Evolutionary conservation across 306 rosid species (phyloP), one percentile per base, ranked within the genome.

Genomic region (Vachellia collinsii): DNA sequence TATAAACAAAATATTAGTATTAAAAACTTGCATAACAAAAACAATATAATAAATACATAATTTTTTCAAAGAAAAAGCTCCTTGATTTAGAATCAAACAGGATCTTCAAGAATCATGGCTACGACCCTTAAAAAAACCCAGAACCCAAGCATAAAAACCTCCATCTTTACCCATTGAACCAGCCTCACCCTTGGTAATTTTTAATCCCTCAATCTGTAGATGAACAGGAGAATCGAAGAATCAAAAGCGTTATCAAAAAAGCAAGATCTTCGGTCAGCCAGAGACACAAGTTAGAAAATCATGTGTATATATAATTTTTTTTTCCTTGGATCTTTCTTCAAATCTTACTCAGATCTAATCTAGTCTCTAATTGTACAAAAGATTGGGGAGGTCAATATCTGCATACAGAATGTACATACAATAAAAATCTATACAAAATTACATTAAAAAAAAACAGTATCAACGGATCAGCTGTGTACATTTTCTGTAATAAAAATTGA

Each of bases 361-460:
- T 70, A 79, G 34, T 29, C 36, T 83, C 74, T 70, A 81, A 34
- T 84, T 81, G 76, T 83, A 89, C 88, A 80, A 82, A 73, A 84
- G 88, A 79, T 77, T 72, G 83, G 79, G 82, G 90, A 87, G 91
- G 83, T 86, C 80, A 79, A 80, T 72, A 38, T 50, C 76, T 80
- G 77, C 85, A 83, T 88, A 88, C 91, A 88, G 66, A 69, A 87
- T 90, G 89, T 89, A 90, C 87, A 91, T 86, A 79, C 82, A 87
- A 80, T 64, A 82, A 86, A 82, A 87, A 81, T 83, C 91, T 91
- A 85, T 92, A 94, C 97, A 94, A 79, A 88, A 79, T 80, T 87
- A 86, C 88, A 83, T 20, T 58, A 75, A 80, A 80, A 77, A 77
- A 72, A 29, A 29, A 19, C n/a, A 62, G 77, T 47, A 78, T 29